Base-by-base conservation (phyloP, 1,284 basidiomycete species). In the Veloboletus limbatus region DNA sequence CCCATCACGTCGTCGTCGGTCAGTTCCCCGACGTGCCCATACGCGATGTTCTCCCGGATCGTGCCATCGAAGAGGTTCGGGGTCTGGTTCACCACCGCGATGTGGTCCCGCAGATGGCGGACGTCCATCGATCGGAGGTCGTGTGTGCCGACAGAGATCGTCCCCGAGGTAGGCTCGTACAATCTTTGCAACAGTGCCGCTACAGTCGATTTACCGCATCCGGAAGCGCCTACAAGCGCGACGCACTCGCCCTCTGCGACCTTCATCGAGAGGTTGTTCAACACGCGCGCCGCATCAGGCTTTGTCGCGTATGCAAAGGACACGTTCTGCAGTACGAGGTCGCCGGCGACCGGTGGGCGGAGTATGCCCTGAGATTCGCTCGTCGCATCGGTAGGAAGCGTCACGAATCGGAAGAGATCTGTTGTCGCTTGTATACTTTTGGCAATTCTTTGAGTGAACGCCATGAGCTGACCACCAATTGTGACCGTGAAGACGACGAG, bases 401-500 rank as follows among this genome's bases (percentile, higher is more conserved):
- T 67, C 38, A 88, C 70, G 21, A 96, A 71, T 3, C 76, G 73
- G 55, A 85, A 75, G 58, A 96, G 81, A 65, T 96, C 92, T 28
- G 75, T 72, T 0, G 91, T 82, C 2, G 94, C 93, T 53, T 88
- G 83, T 8, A 83, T 74, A 26, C 87, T 79, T 69, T 92, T 92
- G 31, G 87, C 78, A 49, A 94, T 88, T 54, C 75, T 78, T 54
- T 92, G 83, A 32, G 92, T 86, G 70, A 93, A 95, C 22, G 82
- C 78, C 78, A 97, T 85, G 54, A 94, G 77, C 64, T 93, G 90
- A 20, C 86, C 83, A 2, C 92, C 91, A 54, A 97, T 96, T 3
- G 92, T 91, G 50, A 98, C 85, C 7, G 89, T 86, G 71, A 98
- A 98, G 30, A 98, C 83, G 47, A 98, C 87, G 48, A 98, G 76